These are phyloP conservation scores for Kwoniella shandongensis DNA, from an alignment of 768 basidiomycete species.

Conservation along the genomic window DNA sequence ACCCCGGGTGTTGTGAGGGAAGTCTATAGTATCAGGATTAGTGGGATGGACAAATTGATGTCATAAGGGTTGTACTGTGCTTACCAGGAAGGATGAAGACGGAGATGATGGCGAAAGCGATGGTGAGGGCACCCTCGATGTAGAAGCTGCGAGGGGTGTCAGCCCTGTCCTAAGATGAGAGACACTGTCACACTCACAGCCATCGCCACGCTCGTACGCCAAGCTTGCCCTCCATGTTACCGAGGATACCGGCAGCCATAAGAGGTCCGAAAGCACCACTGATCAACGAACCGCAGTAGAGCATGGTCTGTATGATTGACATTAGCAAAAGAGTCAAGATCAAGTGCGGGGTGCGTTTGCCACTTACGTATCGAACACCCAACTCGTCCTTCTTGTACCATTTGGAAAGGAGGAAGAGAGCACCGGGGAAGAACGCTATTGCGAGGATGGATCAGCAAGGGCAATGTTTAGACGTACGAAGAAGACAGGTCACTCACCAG, in stretches of 20 bases:
- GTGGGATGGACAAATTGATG: constrained; percentile 18
- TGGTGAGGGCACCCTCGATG: constrained; percentile 68
- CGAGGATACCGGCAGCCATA: constrained; percentile 70
- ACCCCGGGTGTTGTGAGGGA: constrained; percentile 8
- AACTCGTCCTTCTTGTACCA: constrained; percentile 63
- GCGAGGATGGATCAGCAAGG: constrained; percentile 50
- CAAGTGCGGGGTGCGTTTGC: not conserved
- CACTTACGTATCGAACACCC: not conserved
- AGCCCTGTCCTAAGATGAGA: constrained; percentile 54
- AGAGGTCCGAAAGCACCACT: constrained; percentile 75
- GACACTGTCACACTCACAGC: not conserved
- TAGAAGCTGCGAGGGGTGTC: constrained; percentile 55
- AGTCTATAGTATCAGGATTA: constrained; percentile 2
- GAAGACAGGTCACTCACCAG: constrained; percentile 14
- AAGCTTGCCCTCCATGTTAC: constrained; percentile 64
- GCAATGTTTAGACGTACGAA: not conserved
- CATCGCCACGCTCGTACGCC: constrained; percentile 66
- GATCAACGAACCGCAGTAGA: constrained; percentile 65
- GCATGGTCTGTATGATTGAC: not conserved
- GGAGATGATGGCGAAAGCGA: constrained; percentile 65
- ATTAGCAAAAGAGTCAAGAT: not conserved
- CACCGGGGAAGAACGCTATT: constrained; percentile 72
- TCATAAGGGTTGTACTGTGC: too few species aligned
- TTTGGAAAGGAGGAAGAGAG: constrained; percentile 64
- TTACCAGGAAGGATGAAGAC: constrained; percentile 54